Base-by-base conservation (phyloP, 1,139 yeast species). In the Zygosaccharomyces sapae region DNA sequence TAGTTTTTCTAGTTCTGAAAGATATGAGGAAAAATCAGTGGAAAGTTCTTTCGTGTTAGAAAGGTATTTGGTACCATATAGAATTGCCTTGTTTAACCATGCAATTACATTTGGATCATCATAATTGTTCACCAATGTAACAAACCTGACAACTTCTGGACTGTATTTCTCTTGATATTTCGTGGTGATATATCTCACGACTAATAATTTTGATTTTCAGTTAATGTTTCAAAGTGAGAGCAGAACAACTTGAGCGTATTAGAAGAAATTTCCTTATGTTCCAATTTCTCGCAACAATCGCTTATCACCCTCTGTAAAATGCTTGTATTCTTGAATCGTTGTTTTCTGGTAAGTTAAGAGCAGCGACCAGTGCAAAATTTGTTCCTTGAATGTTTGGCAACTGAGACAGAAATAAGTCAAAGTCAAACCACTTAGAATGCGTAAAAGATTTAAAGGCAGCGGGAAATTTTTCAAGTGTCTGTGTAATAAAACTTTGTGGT, bases 61-160 rank as follows among this genome's bases (percentile, higher is more conserved):
- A 55, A 83, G 72, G 49, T 74, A 71, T 56, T 79, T 83, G 8
- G 90, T 85, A 35, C 82, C 70, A 58, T 76, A 81, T 6, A 85
- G 63, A 56, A 77, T 70, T 3, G 80, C 70, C 54, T 80, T 77
- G 49, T 65, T 66, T 30, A 68, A 40, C 72, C 74, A 71, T 6
- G 51, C 52, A 24, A 54, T 46, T 4, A 62, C 54, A 12, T 10
- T 35, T 0, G 50, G 48, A 5, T 55, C 45, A 1, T 63, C 60
- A 33, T 50, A 53, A 3, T 45, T 24, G 8, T 46, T 48, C n/a
- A 50, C 44, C 1, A 41, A 12, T 0, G 35, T 41, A n/a, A 69
- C 55, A 29, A 67, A 55, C 12, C 52, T 47, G 3, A 65, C 58
- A n/a, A 59, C 60, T 22, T 54, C 56, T 4, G 65, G 51, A n/a